Evolutionary conservation across 2,329 filamentous ascomycete species (phyloP).

Genomic region (Fusarium heterosporum): DNA sequence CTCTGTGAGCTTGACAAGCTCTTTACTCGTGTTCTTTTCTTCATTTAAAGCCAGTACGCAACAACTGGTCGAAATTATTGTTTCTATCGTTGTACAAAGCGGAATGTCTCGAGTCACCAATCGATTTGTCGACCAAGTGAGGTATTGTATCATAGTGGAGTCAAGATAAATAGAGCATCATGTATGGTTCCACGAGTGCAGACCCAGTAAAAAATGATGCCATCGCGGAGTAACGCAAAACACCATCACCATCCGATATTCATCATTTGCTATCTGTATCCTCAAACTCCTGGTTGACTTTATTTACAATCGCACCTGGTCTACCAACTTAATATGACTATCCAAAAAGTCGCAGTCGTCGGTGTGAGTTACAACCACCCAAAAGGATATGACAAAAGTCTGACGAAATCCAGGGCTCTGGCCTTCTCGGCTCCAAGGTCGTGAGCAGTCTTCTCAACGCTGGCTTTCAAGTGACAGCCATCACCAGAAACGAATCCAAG

Average conservation of each 20-base stretch:
- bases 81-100: background rate
- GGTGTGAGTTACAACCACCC: background rate
- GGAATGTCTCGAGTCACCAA: background rate
- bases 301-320: too few relatives aligned
- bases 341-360: conserved; percentile 10
- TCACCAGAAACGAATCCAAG: conserved; percentile 9
- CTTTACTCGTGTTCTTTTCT: too few relatives aligned
- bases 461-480: background rate
- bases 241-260: background rate
- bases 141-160: conserved; percentile 11
- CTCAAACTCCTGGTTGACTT: accelerated
- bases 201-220: background rate
- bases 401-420: background rate
- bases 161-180: accelerated
- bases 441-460: conserved; percentile 4
- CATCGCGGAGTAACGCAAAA: conserved; percentile 7
- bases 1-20: too few relatives aligned
- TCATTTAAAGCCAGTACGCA: background rate
- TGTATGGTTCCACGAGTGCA: background rate
- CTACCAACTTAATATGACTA: background rate
- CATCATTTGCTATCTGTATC: background rate
- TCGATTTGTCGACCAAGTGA: background rate
- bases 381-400: accelerated
- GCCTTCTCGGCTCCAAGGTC: conserved; percentile 11
- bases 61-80: background rate